Conservation (phyloP, 2,329 filamentous ascomycete genomes). For the Stagonosporopsis cucurbitacearum region DNA sequence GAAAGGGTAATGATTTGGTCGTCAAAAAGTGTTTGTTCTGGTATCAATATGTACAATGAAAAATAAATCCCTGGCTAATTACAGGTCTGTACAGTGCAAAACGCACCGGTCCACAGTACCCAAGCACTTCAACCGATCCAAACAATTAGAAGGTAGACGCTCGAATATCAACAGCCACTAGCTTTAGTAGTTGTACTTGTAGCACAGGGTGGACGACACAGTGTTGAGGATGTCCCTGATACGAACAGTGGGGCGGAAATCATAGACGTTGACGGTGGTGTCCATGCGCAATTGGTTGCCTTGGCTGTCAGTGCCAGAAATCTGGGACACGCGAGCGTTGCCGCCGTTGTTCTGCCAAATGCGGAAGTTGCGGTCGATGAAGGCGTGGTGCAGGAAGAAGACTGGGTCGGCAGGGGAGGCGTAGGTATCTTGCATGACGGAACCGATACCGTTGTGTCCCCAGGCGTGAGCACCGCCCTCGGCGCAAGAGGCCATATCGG, state of each 20-base stretch:
- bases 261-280: conserved; percentile 37
- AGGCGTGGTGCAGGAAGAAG: conserved; percentile 51
- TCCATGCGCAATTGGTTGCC: conserved; percentile 37
- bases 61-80: neutral
- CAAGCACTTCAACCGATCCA: neutral
- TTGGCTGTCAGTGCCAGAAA: conserved; percentile 50
- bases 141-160: no score
- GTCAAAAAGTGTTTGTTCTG: neutral
- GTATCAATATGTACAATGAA: conserved; percentile 10
- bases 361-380: conserved; percentile 59
- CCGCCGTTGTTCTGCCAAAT: conserved; percentile 50
- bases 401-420: conserved; percentile 45
- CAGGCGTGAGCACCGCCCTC: conserved; percentile 43
- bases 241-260: conserved; percentile 34
- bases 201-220: conserved; percentile 34
- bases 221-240: conserved; percentile 44
- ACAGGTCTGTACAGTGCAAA: neutral
- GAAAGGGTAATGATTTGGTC: neutral
- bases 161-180: neutral
- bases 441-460: conserved; percentile 47
- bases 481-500: conserved; percentile 34
- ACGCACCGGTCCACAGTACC: neutral
- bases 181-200: conserved; percentile 47
- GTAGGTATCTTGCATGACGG: conserved; percentile 43
- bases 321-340: conserved; percentile 30